Evolutionary conservation across 441 rosid species (phyloP).

Genomic region (Pelargonium fulgidum): DNA sequence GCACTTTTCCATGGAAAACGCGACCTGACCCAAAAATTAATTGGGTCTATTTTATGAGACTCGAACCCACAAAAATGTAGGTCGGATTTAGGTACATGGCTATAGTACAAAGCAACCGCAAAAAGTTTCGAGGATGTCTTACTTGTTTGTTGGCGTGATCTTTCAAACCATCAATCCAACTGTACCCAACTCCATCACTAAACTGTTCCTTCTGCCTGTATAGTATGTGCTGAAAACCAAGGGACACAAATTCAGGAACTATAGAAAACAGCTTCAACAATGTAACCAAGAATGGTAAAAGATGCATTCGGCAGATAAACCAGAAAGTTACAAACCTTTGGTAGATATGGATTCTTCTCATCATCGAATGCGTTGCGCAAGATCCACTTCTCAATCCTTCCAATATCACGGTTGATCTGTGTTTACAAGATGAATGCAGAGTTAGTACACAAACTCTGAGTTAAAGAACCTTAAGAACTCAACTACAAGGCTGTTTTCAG

Average conservation of each 20-base stretch:
- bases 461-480: neutral
- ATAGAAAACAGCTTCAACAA: neutral
- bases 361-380: constrained; percentile 78
- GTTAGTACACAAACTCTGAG: neutral
- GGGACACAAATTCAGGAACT: neutral
- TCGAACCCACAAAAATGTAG: no score
- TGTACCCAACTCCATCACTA: constrained; percentile 96
- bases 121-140: constrained; percentile 13
- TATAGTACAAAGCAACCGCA: neutral
- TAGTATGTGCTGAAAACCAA: constrained; percentile 59
- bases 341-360: constrained; percentile 63
- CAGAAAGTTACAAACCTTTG: constrained; percentile 40
- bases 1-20: no score
- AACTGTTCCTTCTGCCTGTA: constrained; percentile 95
- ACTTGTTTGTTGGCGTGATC: constrained; percentile 75
- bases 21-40: no score
- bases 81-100: no score
- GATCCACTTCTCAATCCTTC: constrained; percentile 83
- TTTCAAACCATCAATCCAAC: constrained; percentile 93
- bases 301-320: neutral
- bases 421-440: constrained; percentile 12
- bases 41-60: no score
- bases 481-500: neutral
- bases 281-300: constrained; percentile 1
- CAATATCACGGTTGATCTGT: constrained; percentile 62